phyloP scores from a whole-genome alignment of 495 filamentous ascomycete genomes.

The Penicillium crystallinum region DNA sequence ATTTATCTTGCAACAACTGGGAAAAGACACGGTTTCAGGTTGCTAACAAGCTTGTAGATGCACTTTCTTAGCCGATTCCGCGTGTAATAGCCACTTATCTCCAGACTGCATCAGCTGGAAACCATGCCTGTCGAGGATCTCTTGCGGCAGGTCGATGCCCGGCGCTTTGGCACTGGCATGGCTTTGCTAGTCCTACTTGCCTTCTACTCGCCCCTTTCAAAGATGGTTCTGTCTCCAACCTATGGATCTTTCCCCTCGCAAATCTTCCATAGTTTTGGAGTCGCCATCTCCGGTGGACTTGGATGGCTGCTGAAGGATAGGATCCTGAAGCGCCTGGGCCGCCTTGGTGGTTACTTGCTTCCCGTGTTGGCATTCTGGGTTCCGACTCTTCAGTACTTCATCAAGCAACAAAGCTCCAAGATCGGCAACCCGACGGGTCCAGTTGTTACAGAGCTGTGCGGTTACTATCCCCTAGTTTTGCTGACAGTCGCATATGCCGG shows the following conservation, averaged over 20 bases:
- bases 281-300: constrained; percentile 55
- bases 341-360: constrained; percentile 43
- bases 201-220: constrained; percentile 66
- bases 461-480: constrained; percentile 67
- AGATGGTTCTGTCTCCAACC: constrained; percentile 71
- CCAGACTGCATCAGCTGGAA: constrained; percentile 12
- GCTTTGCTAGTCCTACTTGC: constrained; percentile 64
- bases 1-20: background rate
- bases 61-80: background rate
- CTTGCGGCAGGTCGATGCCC: constrained; percentile 26
- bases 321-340: constrained; percentile 37
- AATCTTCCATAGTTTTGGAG: constrained; percentile 62
- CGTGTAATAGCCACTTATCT: constrained; percentile 4
- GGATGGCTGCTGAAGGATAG: constrained; percentile 57
- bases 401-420: constrained; percentile 57
- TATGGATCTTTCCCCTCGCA: constrained; percentile 76
- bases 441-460: constrained; percentile 63
- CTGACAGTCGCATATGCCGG: constrained; percentile 62
- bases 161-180: constrained; percentile 28
- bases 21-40: constrained; percentile 9
- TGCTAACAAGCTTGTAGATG: constrained; percentile 13
- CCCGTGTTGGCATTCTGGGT: constrained; percentile 70
- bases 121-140: constrained; percentile 26
- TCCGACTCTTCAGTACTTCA: constrained; percentile 62
- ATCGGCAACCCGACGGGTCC: constrained; percentile 69